A percentile compares a stretch with the other conserved stretches of the same genome.
Conservation (phyloP, 2,329 filamentous ascomycete species). For the Ascochyta koolunga region DNA sequence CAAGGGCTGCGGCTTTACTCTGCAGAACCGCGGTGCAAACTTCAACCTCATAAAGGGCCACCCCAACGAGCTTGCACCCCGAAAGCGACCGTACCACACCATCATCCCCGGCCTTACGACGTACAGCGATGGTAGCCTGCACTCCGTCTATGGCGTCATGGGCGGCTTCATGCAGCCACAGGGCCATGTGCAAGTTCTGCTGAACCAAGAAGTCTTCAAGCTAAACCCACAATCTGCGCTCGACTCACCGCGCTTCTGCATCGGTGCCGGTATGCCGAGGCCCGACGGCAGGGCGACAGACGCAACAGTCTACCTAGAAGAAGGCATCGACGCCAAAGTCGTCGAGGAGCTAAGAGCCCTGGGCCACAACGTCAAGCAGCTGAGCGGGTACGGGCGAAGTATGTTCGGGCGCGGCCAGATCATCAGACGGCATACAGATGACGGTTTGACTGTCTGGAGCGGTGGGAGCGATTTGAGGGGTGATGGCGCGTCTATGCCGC, state of each 20-base stretch:
- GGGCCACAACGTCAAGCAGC: conserved; percentile 75
- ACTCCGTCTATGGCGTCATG: conserved; percentile 94
- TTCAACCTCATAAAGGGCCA: conserved; percentile 76
- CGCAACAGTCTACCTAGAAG: conserved; percentile 77
- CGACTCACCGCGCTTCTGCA: conserved; percentile 89
- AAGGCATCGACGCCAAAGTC: conserved; percentile 74
- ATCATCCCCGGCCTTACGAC: conserved; percentile 95
- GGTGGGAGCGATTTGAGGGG: conserved; percentile 87
- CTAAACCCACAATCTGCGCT: conserved; percentile 85
- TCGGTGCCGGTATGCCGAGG: conserved; percentile 74
- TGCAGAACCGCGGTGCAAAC: conserved; percentile 91
- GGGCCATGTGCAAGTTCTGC: conserved; percentile 89
- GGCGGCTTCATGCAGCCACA: conserved; percentile 99
- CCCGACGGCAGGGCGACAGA: conserved; percentile 62
- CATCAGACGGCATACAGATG: conserved; percentile 78
- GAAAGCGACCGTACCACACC: conserved; percentile 94
- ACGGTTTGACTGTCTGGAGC: conserved; percentile 77
- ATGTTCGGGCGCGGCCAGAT: conserved; percentile 89
- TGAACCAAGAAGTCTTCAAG: conserved; percentile 85
- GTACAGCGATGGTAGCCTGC: conserved; percentile 75
- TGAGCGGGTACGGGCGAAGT: conserved; percentile 68
- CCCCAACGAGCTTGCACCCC: conserved; percentile 79
- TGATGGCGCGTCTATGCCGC: conserved; percentile 74
- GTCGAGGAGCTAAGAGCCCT: conserved; percentile 69
- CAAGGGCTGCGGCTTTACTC: conserved; percentile 82